These are phyloP conservation scores for Wickerhamomyces bovis DNA, from an alignment of 805 yeast genomes.

Conservation along the genomic window DNA sequence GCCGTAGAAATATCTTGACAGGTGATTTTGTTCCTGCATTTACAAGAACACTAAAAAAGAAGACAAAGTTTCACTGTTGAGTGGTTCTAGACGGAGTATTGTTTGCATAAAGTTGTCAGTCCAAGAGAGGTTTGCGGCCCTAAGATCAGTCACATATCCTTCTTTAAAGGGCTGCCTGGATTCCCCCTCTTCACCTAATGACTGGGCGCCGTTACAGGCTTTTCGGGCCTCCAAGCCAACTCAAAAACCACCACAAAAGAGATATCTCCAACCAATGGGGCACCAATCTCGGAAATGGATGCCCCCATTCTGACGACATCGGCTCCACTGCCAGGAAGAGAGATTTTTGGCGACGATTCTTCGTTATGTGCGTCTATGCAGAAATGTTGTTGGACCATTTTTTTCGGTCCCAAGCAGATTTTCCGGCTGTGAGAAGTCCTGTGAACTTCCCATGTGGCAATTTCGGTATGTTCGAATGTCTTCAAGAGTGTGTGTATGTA, in stretches of 20 bases:
- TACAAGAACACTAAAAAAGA: neutral
- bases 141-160: neutral
- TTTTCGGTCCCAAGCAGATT: too few relatives aligned
- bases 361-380: neutral
- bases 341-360: too few relatives aligned
- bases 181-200: too few relatives aligned
- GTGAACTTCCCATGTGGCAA: too few relatives aligned
- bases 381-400: neutral
- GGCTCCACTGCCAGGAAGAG: neutral
- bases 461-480: too few relatives aligned
- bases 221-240: too few relatives aligned
- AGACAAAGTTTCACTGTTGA: neutral
- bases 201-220: too few relatives aligned
- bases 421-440: neutral
- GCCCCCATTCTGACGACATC: neutral
- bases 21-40: neutral
- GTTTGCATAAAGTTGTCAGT: too few relatives aligned
- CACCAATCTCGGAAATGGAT: too few relatives aligned
- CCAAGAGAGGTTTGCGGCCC: neutral
- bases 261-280: too few relatives aligned
- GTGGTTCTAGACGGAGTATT: neutral
- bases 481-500: too few relatives aligned
- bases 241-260: too few relatives aligned
- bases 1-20: neutral
- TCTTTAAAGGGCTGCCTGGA: neutral